Evolutionary conservation across 345 rosid species (phyloP), one percentile per base, ranked within the genome.

Genomic region (Lepidium didymum): DNA sequence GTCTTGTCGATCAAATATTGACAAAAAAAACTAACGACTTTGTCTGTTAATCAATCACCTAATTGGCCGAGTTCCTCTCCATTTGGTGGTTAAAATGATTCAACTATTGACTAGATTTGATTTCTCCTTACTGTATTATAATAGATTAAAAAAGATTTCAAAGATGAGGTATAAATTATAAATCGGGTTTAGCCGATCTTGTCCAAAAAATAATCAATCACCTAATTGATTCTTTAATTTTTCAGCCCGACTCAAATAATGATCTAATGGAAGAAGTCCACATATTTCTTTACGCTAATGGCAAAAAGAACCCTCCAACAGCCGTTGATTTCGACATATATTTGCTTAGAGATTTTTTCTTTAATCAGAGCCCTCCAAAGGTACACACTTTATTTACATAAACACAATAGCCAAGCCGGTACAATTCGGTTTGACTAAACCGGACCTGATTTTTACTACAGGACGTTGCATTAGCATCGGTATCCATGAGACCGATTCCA

Each of bases 391-490:
- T n/a, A n/a, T 25, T 1, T 0, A 3, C 7, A 9, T 21, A 14
- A 53, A 55, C n/a, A 7, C 13, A 6, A 10, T 1, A 37, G 3
- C 55, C 36, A 6, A 21, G 27, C 51, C 38, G 66, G 41, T 62
- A 56, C 23, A 43, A 37, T 13, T 69, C 43, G 59, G 56, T 66
- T 57, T 50, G 4, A 54, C 18, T 75, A 37, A 36, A 29, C 64
- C 61, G 1, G 16, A 27, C 1, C 10, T 67, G 8, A n/a, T n/a
- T 53, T 52, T 67, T 45, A 40, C 6, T 69, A 55, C 82, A 94
- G 97, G 99, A 94, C 75, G 77, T 94, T n/a, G 96, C 95, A 36
- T 86, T 94, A 67, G 96, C 99, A 14, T 91, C 97, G 49, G 95
- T 91, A 46, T 94, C 95, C 2, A 91, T 94, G 91, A 86, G 97